Evolutionary conservation across 305 asterid genomes (phyloP), one percentile per base, ranked within the genome.

Genomic region (Fraxinus nigra): DNA sequence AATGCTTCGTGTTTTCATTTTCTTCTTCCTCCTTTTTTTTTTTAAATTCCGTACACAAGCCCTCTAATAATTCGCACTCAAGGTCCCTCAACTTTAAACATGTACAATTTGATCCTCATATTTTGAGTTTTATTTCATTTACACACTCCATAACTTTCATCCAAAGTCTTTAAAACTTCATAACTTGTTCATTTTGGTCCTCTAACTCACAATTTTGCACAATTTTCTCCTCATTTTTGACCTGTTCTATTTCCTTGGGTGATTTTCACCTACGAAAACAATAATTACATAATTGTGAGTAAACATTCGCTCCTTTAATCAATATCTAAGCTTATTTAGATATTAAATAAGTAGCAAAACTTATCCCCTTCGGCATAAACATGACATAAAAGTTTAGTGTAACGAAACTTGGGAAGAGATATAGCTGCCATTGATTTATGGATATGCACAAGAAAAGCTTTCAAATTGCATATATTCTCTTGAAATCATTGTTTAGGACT

Each of bases 381-480:
- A 22, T 16, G 72, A 63, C 72, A 63, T 63, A 7, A 63, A 63
- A 24, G 34, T 63, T 26, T 22, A 22, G 70, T 18, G 13, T 22
- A 10, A 63, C 38, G 7, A 11, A 67, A 30, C 20, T 13, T 67
- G 32, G 0, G 38, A 61, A 7, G 32, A n/a, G 9, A 59, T 7
- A 61, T 61, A 38, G 76, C 76, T 84, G 59, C 72, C 80, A 37
- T 69, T 72, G 67, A 56, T 72, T 70, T 9, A 28, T 37, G 10
- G 54, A 32, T 33, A 13, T 33, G 78, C 78, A 40, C 75, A 46
- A 59, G 78, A 74, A 32, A 80, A 80, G 77, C 74, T 70, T 43
- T 84, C 78, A 89, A 82, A 89, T 82, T 35, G 90, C 92, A 82
- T 85, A 85, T 61, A 85, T 81, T 46, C 70, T 82, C 83, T 78